These are phyloP conservation scores for Nemophila menziesii DNA, from an alignment of 257 asterid genomes.

Conservation along the genomic window DNA sequence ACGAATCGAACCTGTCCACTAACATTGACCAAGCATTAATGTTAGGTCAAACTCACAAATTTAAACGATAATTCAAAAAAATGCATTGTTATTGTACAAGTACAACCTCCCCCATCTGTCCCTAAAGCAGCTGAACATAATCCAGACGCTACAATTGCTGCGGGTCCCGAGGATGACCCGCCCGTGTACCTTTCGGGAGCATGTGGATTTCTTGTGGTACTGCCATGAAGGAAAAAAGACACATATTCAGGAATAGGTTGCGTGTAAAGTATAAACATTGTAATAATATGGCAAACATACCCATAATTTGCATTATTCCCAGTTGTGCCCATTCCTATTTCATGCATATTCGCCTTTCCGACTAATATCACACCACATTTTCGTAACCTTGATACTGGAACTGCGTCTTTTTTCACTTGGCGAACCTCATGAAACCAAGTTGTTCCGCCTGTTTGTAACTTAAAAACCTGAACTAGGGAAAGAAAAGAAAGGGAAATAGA, in stretches of 20 bases:
- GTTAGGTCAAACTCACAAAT: slow-evolving; percentile 7
- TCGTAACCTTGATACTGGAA: slow-evolving; percentile 66
- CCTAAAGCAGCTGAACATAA: slow-evolving; percentile 95
- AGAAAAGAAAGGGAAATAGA: not conserved
- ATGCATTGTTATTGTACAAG: slow-evolving; percentile 26
- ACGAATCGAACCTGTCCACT: slow-evolving; percentile 77
- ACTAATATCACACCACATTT: slow-evolving; percentile 83
- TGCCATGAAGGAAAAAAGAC: slow-evolving; percentile 22
- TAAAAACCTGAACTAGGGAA: slow-evolving; percentile 2
- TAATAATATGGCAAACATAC: slow-evolving; percentile 24
- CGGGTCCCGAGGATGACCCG: slow-evolving; percentile 98
- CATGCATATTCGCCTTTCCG: slow-evolving; percentile 99
- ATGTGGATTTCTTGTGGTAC: slow-evolving; percentile 97
- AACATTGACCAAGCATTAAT: slow-evolving; percentile 14
- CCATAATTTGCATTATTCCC: slow-evolving; percentile 95
- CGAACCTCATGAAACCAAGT: slow-evolving; percentile 76
- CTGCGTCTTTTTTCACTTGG: slow-evolving; percentile 63
- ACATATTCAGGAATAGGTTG: not conserved
- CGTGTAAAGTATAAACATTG: not conserved
- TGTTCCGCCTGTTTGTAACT: slow-evolving; percentile 61
- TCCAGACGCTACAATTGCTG: slow-evolving; percentile 96
- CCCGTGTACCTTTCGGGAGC: slow-evolving; percentile 92
- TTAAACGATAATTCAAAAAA: slow-evolving; percentile 13
- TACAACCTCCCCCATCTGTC: slow-evolving; percentile 99
- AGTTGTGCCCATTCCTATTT: slow-evolving; percentile 86